Evolutionary conservation across 257 asterid species (phyloP), one percentile per base, ranked within the genome.

Genomic region (Salvia splendens): DNA sequence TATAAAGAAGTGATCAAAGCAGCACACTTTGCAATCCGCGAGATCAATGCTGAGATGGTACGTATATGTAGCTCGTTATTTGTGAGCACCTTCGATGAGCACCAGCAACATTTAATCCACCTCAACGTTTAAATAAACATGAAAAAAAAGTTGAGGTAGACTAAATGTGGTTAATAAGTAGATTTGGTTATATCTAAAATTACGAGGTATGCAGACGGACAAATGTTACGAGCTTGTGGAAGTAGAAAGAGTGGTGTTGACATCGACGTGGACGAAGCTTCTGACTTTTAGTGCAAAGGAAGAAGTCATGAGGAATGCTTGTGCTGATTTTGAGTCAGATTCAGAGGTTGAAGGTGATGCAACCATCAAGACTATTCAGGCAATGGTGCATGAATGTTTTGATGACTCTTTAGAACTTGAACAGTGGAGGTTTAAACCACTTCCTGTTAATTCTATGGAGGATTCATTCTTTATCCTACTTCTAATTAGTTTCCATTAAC

Each of bases 401-500:
- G 67, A 61, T 24, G 42, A 20, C 54, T 61, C 54, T 61, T 43
- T 61, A 43, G 67, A 61, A 4, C 67, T 61, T 24, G 53, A 42
- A 12, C 67, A 61, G 24, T 61, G 67, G 67, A 61, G 67, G 67
- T 61, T 17, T 28, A 61, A 61, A 8, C 67, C 67, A 24, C n/a
- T 43, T 43, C 14, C 14, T 61, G 0, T 61, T 42, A 1, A 20
- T 20, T 20, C 66, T 11, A 41, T 5, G 15, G 38, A 16, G 35
- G 51, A 12, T 17, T 60, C 51, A 60, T 5, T 11, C 12, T 11
- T 28, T 20, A 1, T 20, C 24, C 24, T 20, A 20, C 24, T 20
- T 20, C 24, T 20, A 20, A 20, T 20, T 20, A 20, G 38, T 53
- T 53, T 53, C n/a, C 15, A 3, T 36, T 36, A 0, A 36, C 41